phyloP scores from a whole-genome alignment of 202 grass and related monocot genomes.

The Panicum hallii region DNA sequence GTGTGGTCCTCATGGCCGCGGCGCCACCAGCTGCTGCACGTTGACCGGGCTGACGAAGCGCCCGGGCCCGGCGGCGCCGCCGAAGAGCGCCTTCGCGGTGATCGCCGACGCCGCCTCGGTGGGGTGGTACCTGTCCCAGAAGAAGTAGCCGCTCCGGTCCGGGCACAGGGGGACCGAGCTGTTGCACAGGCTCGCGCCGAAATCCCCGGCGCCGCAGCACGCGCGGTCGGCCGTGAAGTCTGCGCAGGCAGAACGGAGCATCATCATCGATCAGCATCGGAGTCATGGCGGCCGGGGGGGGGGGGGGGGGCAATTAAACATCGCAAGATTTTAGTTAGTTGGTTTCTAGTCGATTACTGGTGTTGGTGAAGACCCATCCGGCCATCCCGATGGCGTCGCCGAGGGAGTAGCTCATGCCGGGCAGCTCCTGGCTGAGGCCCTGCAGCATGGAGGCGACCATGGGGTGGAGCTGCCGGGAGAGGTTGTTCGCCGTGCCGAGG shows the following conservation, averaged over 20 bases:
- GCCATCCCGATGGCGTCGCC: conserved; percentile 36
- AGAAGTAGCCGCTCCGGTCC: conserved; percentile 15
- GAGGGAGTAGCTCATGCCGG: conserved; percentile 59
- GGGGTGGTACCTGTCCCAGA: conserved; percentile 60
- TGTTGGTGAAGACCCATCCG: background rate
- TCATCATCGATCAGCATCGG: background rate
- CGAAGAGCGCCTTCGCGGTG: conserved; percentile 5
- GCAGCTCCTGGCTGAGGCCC: background rate
- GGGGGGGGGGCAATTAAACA: too few relatives aligned
- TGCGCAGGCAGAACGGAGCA: background rate
- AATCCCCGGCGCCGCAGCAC: conserved; percentile 41
- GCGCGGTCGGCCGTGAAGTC: conserved; percentile 29
- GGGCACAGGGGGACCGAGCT: background rate
- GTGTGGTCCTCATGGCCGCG: background rate
- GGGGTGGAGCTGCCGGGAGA: conserved; percentile 34
- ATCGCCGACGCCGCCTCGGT: conserved; percentile 6
- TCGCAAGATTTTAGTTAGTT: too few relatives aligned
- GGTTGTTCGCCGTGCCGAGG: conserved; percentile 37
- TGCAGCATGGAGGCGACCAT: conserved; percentile 36
- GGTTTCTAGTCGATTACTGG: background rate
- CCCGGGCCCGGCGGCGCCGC: background rate
- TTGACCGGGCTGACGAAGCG: conserved; percentile 42
- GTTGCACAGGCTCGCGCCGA: background rate
- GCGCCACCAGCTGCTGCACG: conserved; percentile 35
- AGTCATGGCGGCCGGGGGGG: background rate